phyloP scores from a whole-genome alignment of 495 filamentous ascomycete genomes.

The Chaetomium cochliodes region DNA sequence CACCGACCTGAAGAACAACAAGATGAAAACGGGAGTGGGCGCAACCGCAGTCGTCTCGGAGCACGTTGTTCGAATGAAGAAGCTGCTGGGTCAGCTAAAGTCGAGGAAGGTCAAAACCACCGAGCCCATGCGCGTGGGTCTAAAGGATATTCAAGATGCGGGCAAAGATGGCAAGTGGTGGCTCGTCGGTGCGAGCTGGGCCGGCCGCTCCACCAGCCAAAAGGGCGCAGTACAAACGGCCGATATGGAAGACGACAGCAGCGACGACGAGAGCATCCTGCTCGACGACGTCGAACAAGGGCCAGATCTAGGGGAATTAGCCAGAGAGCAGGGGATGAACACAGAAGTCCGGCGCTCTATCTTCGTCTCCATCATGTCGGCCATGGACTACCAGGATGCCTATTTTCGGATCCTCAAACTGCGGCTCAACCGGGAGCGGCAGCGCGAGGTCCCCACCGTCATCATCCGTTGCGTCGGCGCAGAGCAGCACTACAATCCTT shows the following conservation, averaged over 20 bases:
- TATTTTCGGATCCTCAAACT: slow-evolving; percentile 75
- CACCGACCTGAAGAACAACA: slow-evolving; percentile 91
- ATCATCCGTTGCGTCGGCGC: slow-evolving; percentile 82
- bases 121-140: slow-evolving; percentile 77
- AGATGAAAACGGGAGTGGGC: slow-evolving; percentile 67
- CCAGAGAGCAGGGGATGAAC: slow-evolving; percentile 87
- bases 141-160: slow-evolving; percentile 75
- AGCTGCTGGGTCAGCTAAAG: slow-evolving; percentile 72
- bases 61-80: slow-evolving; percentile 81
- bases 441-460: slow-evolving; percentile 83
- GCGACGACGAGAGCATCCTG: slow-evolving; percentile 33
- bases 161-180: slow-evolving; percentile 96
- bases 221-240: slow-evolving; percentile 23
- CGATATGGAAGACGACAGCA: slow-evolving; percentile 38
- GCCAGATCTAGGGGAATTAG: slow-evolving; percentile 68
- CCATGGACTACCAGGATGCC: slow-evolving; percentile 80
- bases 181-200: slow-evolving; percentile 91
- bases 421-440: slow-evolving; percentile 77
- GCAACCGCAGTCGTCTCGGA: slow-evolving; percentile 66
- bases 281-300: slow-evolving; percentile 53
- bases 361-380: slow-evolving; percentile 87
- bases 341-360: slow-evolving; percentile 90
- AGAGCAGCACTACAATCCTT: slow-evolving; percentile 85
- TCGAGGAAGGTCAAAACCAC: slow-evolving; percentile 64
- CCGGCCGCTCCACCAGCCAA: slow-evolving; percentile 43